phyloP scores from a whole-genome alignment of 148 eudicot genomes.

The Arctostaphylos glauca region DNA sequence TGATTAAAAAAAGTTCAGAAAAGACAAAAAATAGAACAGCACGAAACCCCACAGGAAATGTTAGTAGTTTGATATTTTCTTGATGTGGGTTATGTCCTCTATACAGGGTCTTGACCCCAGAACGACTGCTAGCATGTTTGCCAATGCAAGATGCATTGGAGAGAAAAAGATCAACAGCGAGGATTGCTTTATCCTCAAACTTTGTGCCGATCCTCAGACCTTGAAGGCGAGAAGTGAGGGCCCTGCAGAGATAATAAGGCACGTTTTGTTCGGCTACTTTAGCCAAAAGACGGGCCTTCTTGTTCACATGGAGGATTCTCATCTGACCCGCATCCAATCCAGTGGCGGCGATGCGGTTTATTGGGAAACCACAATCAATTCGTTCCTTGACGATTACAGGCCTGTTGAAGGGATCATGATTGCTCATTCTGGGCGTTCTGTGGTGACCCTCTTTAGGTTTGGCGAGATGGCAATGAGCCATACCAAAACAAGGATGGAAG shows the following conservation, averaged over 20 bases:
- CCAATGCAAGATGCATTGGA: constrained; percentile 46
- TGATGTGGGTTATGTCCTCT: constrained; percentile 12
- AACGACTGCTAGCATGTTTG: constrained; percentile 58
- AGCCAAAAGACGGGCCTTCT: constrained; percentile 58
- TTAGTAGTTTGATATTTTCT: neutral
- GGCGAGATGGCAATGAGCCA: constrained; percentile 63
- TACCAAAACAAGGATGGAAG: constrained; percentile 58
- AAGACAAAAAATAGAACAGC: neutral
- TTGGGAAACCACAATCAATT: constrained; percentile 58
- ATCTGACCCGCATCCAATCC: constrained; percentile 54
- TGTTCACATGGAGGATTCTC: constrained; percentile 58
- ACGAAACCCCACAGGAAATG: neutral
- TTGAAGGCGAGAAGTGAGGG: constrained; percentile 57
- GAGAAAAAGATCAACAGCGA: constrained; percentile 54
- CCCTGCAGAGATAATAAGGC: constrained; percentile 59
- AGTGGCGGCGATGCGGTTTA: constrained; percentile 51
- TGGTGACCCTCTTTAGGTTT: constrained; percentile 53
- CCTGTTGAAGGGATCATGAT: constrained; percentile 59
- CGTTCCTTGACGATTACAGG: constrained; percentile 45
- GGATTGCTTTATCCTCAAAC: constrained; percentile 55
- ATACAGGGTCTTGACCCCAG: constrained; percentile 61
- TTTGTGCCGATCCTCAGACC: constrained; percentile 48
- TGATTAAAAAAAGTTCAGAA: neutral
- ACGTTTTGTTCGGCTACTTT: constrained; percentile 51
- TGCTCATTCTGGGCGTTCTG: constrained; percentile 54